Evolutionary conservation across 164 flowering plant species (phyloP).

Genomic region (Berberis vulgaris): DNA sequence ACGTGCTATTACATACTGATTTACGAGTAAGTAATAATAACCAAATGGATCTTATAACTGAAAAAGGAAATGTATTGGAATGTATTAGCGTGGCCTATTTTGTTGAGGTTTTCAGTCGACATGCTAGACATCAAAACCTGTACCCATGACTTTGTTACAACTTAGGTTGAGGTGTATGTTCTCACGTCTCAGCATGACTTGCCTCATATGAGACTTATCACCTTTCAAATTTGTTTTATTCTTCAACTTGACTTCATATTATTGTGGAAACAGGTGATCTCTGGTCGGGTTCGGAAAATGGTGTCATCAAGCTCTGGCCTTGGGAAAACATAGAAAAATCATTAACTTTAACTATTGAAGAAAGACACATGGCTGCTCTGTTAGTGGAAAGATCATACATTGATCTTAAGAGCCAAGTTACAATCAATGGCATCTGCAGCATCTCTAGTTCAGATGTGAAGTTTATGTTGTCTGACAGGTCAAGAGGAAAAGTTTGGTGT

Average conservation of each 20-base stretch:
- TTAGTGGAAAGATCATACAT: slow-evolving; percentile 73
- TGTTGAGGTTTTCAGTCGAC: no score
- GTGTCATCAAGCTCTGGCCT: slow-evolving; percentile 77
- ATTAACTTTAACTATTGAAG: slow-evolving; percentile 34
- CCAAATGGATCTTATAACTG: no score
- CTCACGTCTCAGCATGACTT: background rate
- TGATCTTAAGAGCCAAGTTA: slow-evolving; percentile 68
- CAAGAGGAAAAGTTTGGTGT: slow-evolving; percentile 75
- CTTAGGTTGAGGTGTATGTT: no score
- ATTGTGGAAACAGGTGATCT: slow-evolving; percentile 64
- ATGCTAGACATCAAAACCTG: no score
- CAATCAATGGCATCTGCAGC: slow-evolving; percentile 57
- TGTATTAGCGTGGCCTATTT: no score
- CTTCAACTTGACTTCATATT: slow-evolving; percentile 5
- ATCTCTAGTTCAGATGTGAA: slow-evolving; percentile 69
- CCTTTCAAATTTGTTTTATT: background rate
- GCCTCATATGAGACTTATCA: background rate
- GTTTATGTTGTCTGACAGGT: slow-evolving; percentile 57
- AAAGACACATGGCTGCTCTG: slow-evolving; percentile 83
- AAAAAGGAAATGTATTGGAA: no score
- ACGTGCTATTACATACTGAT: no score
- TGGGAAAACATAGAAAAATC: slow-evolving; percentile 94
- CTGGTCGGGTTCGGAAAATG: slow-evolving; percentile 93
- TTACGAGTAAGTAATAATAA: no score
- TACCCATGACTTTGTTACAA: no score